Evolutionary conservation across 345 rosid species (phyloP), one percentile per base, ranked within the genome.

Genomic region (Salix dunnii): DNA sequence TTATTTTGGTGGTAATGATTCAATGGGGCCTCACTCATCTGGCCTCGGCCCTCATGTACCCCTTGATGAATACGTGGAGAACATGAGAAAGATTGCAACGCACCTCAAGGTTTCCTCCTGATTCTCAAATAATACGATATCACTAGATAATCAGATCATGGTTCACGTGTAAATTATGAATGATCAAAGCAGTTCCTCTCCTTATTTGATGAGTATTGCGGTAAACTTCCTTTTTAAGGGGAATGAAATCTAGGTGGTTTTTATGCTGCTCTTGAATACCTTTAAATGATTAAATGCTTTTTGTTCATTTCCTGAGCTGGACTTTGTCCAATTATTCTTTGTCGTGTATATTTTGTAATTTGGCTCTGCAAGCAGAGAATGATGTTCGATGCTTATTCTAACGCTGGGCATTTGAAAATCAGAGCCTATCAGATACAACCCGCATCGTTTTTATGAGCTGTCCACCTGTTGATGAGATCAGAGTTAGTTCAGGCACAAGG

Each of bases 1-100:
- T 20, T 96, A 96, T 83, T 92, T 96, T 81, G 99, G 99, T 38
- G 99, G 98, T 72, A 96, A 96, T 63, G 98, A 94, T 77, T 94
- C 99, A 9, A 92, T 96, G 96, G 97, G 96, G 23, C 84, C 99
- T 86, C 98, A 96, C 82, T 64, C 97, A 60, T 90, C 97, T 81
- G 97, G 96, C 78, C 83, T 94, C 16, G 99, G 99, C 65, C 97
- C 98, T 71, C 98, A 96, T 68, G 97, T 96, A 0, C 97, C 96
- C 3, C 92, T 96, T 72, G 46, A 84, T 63, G 91, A 92, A 72
- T 96, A 90, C 70, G 73, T 92, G 25, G 91, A 92, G 35, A 92
- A 96, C 87, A 92, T 92, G 97, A 86, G 86, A 78, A 90, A 87
- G 82, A 94, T 94, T 70, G 92, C 85, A 43, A 67, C 81, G 79